Percentiles rank a stretch among this genome's conserved stretches.
Evolutionary conservation across 768 basidiomycete genomes (phyloP).

Genomic region (Boletus reticulatus): DNA sequence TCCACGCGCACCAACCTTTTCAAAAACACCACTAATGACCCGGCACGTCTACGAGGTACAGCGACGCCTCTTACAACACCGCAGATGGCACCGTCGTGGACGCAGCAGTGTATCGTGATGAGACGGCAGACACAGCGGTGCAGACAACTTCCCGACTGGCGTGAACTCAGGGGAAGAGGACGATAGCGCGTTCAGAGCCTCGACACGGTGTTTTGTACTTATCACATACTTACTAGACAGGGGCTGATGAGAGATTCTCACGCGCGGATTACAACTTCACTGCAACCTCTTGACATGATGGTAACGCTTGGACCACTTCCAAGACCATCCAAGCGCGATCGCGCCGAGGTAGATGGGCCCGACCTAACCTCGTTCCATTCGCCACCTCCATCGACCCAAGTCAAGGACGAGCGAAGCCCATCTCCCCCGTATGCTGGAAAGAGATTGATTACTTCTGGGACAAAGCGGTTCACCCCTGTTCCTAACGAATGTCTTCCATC

Average conservation of each 20-base stretch:
- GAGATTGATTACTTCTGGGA: slow-evolving; percentile 23
- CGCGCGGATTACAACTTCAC: no score
- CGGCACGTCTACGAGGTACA: no score
- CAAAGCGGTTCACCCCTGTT: slow-evolving; percentile 28
- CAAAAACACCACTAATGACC: no score
- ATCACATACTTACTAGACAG: no score
- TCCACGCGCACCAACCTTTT: neutral
- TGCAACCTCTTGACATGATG: slow-evolving; percentile 1
- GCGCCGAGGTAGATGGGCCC: neutral
- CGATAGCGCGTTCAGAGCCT: neutral
- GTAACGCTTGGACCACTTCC: neutral
- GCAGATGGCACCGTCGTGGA: neutral
- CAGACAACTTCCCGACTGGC: neutral
- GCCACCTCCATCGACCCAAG: neutral
- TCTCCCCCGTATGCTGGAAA: slow-evolving; percentile 14
- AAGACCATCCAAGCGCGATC: slow-evolving; percentile 18
- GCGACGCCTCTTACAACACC: neutral
- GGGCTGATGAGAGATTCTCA: neutral
- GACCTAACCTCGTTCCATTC: no score
- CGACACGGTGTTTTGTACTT: no score
- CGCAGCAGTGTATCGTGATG: neutral
- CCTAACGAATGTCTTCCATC: slow-evolving; percentile 26
- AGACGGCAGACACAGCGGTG: neutral
- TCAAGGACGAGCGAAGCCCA: slow-evolving; percentile 22
- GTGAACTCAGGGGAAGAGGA: neutral